Conservation (phyloP, 345 rosid species). For the Litchi chinensis region DNA sequence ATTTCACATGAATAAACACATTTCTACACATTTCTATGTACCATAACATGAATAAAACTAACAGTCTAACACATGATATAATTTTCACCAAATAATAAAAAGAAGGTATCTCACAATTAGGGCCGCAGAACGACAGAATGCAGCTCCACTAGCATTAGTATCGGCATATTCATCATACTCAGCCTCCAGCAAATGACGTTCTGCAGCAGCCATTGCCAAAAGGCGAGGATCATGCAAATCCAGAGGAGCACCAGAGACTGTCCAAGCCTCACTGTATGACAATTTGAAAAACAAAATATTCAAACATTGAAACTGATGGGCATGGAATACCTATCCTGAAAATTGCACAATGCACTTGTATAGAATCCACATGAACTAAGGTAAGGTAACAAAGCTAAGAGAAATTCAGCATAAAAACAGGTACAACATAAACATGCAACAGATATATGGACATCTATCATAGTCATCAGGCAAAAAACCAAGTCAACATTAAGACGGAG, state of each 20-base stretch:
- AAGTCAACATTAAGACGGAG: not conserved
- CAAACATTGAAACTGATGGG: not conserved
- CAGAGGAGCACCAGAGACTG: constrained; percentile 71
- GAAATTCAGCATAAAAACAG: not conserved
- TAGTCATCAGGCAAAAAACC: not conserved
- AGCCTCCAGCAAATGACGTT: constrained; percentile 83
- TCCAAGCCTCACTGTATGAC: constrained; percentile 68
- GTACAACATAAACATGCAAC: not conserved
- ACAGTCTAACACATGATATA: not conserved
- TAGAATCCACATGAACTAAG: not conserved
- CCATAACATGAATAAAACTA: not conserved
- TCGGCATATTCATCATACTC: constrained; percentile 93
- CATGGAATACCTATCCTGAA: not conserved
- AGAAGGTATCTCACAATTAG: constrained; percentile 60
- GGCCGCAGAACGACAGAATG: constrained; percentile 97
- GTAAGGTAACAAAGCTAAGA: not conserved
- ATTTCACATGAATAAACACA: not conserved
- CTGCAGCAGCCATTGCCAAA: constrained; percentile 91
- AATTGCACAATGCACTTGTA: constrained; percentile 16
- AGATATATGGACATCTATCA: not conserved
- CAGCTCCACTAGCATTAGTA: constrained; percentile 87
- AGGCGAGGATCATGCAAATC: constrained; percentile 86
- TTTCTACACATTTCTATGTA: constrained; percentile 1
- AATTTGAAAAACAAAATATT: constrained; percentile 22
- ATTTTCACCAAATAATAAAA: not conserved